Base-by-base conservation (phyloP, 2,329 filamentous ascomycete species). In the Alternaria angustiovoidea region DNA sequence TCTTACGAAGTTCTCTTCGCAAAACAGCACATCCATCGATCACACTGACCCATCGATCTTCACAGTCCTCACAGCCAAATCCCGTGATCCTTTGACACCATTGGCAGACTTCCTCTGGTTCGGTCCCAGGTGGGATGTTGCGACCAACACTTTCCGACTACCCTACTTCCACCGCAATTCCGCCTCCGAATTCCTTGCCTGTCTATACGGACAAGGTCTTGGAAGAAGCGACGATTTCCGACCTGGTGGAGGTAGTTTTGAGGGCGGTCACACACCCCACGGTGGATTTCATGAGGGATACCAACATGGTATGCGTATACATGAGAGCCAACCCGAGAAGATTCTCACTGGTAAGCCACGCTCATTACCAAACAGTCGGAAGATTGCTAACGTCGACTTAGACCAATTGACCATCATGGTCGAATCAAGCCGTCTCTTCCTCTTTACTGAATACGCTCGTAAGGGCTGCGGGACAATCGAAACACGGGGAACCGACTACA, bases 1-100 rank as follows among this genome's bases (percentile, higher is more conserved):
- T 51, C 71, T 87, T 4, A 84, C 83, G 7, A 85, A 84, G 58
- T 81, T 79, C 62, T 75, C 74, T 3, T 76, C 74, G 7, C 75
- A 78, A 51, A 78, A 78, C 62, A 71, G 71, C 56, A 79, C 76
- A 47, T 78, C 75, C 5, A 74, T 78, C 57, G 77, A 79, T 61
- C 77, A 79, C 60, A 78, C 76, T 20, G 77, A 79, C 48, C 77
- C 77, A 3, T 77, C 72, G 8, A 72, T 79, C 52, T 78, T 78
- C 65, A 76, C 71, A 32, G 77, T 79, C 28, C 69, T 79, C 1
- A 79, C 76, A 1, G 76, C 76, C 8, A 75, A 74, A 42, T 78
- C 75, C 2, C 73, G 75, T 22, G 77, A 79, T 56, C 77, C 77
- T 5, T 55, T 71, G 28, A 75, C 75, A 9, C 73, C 77, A 32